phyloP scores from a whole-genome alignment of 148 eudicot genomes.

The Cornus controversa region DNA sequence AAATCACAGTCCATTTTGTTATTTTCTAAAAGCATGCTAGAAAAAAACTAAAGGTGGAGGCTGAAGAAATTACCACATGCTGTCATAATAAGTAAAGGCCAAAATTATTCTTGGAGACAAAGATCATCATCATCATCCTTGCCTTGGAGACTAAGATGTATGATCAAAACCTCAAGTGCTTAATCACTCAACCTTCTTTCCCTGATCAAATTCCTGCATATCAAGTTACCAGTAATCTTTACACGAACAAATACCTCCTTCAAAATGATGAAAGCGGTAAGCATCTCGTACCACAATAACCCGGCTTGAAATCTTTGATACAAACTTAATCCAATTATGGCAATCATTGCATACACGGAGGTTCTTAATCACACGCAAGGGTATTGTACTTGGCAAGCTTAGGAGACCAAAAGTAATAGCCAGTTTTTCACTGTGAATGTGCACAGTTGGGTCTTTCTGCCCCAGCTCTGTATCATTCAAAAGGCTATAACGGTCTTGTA shows the following conservation, averaged over 20 bases:
- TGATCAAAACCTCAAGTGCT: neutral
- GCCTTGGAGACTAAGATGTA: neutral
- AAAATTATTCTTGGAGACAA: neutral
- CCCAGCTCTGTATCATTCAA: constrained; percentile 45
- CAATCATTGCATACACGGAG: constrained; percentile 90
- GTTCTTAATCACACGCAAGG: constrained; percentile 76
- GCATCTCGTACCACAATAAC: constrained; percentile 75
- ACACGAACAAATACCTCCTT: constrained; percentile 71
- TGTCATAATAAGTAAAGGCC: neutral
- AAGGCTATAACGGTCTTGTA: constrained; percentile 43
- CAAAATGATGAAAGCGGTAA: constrained; percentile 84
- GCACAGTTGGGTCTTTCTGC: constrained; percentile 41
- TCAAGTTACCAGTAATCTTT: constrained; percentile 67
- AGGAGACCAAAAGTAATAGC: constrained; percentile 80
- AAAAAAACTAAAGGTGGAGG: neutral
- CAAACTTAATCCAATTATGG: constrained; percentile 82
- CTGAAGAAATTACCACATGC: constrained; percentile 1
- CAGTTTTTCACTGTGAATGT: constrained; percentile 78
- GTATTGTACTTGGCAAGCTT: constrained; percentile 49
- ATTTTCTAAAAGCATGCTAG: too few species aligned
- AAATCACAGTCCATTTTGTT: neutral
- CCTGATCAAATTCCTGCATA: neutral
- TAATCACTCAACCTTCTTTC: neutral
- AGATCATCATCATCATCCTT: neutral
- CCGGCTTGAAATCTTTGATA: constrained; percentile 56